Base-by-base conservation (phyloP, 2,329 filamentous ascomycete genomes). In the Dactylonectria estremocensis region DNA sequence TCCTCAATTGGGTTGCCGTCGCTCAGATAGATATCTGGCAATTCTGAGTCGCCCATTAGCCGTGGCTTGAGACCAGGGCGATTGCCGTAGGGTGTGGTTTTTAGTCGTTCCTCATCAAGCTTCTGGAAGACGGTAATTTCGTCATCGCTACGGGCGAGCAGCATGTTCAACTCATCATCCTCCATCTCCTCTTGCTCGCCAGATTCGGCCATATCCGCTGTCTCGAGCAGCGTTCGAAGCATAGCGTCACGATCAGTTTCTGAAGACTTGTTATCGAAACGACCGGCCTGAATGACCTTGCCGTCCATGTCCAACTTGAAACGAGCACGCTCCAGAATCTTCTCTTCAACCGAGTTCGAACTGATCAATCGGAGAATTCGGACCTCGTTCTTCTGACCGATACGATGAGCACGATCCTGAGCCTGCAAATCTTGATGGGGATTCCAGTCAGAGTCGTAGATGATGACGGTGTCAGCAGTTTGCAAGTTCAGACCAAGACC, bases 391-490 rank as follows among this genome's bases (percentile, higher is more conserved):
- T 99, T 99, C 82, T 99, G 96, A 69, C 96, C 96, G 74, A 99
- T 99, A 92, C 96, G 95, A 90, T 99, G 96, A 53, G 96, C 96
- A 91, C 96, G 96, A 92, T 99, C 96, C 80, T 99, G 96, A 14
- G 96, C 96, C 82, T 99, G 96, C 82, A 99, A 86, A 93, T 99
- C 96, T 82, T 99, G 96, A 80, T 98, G 95, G 79, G 96, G 96
- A 82, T 99, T 99, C 96, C 96, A 99, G 84, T 99, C 96, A 0
- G 96, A 99, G 79, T 99, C 96, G 83, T 98, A 99, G 78, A 99
- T 99, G 82, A 99, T 98, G 84, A 99, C 96, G 1, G 96, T 99
- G 82, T 99, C 96, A 48, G 96, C 96, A 52, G 95, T 98, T 82
- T 99, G 96, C 80, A 99, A 82, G 78, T 99, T 99, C 73, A 99